Conservation (phyloP, 805 yeast species). For the Metschnikowia aberdeeniae region DNA sequence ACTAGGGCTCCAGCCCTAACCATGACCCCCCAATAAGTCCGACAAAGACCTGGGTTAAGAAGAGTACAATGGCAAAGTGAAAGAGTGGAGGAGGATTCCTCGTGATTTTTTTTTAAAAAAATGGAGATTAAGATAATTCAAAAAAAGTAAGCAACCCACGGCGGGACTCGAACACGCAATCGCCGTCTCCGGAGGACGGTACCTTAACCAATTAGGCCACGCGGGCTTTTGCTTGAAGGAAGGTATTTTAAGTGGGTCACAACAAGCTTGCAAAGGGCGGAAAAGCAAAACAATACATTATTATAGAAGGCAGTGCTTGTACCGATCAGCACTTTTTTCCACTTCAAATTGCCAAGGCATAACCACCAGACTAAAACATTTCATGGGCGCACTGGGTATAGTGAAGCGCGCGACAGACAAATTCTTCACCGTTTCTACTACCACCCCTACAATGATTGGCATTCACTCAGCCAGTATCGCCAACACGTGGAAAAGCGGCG, state of each 20-base stretch:
- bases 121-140: conserved; percentile 1
- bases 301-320: no score
- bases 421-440: neutral
- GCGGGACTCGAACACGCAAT: conserved; percentile 81
- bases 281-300: no score
- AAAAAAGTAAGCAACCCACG: conserved; percentile 43
- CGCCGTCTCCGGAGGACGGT: conserved; percentile 67
- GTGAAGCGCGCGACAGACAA: no score
- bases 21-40: neutral
- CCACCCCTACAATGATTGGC: neutral
- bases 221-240: conserved; percentile 37
- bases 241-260: no score
- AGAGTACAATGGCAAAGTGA: no score
- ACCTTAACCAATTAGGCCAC: conserved; percentile 77
- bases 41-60: no score
- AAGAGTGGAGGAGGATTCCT: neutral
- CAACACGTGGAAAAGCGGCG: neutral
- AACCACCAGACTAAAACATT: no score
- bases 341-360: no score
- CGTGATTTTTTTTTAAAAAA: neutral
- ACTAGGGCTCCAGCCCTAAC: conserved; percentile 20
- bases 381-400: no score
- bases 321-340: no score
- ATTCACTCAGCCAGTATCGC: neutral
- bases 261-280: no score